phyloP scores from a whole-genome alignment of 2,329 filamentous ascomycete genomes.

The Orbilia oligospora region DNA sequence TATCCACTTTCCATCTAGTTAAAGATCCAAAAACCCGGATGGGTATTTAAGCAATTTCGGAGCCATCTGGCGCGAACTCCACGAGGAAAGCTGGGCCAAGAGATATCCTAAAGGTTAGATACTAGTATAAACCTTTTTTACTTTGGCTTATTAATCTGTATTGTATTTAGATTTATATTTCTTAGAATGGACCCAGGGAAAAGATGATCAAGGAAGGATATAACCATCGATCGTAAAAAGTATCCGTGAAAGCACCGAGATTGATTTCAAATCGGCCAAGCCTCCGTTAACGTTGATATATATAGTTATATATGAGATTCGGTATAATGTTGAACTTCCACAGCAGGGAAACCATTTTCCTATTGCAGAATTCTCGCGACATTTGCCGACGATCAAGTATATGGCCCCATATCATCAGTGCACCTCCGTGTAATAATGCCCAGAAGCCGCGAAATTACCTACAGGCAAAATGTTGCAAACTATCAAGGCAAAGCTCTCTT shows the following conservation, averaged over 20 bases:
- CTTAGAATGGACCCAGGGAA: not conserved
- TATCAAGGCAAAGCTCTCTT: no score
- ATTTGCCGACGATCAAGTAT: not conserved
- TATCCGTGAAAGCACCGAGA: slow-evolving; percentile 10
- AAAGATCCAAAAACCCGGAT: no score
- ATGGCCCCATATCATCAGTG: not conserved
- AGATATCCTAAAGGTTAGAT: no score
- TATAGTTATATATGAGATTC: not conserved
- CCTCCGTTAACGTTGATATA: no score
- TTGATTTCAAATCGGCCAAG: not conserved
- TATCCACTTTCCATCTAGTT: no score
- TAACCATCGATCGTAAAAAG: not conserved
- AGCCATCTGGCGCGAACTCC: no score
- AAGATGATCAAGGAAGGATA: not conserved
- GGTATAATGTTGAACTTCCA: not conserved
- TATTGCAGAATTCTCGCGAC: not conserved
- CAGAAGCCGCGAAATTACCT: not conserved
- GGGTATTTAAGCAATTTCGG: no score
- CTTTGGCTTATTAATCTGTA: no score
- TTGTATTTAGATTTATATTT: not conserved
- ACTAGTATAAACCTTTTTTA: no score
- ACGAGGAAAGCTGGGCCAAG: no score
- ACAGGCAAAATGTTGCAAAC: no score
- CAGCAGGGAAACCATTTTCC: not conserved
- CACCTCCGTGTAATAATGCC: no score